Conservation (phyloP, 192 early-diverging fungal genomes). For the Backusella circina region DNA sequence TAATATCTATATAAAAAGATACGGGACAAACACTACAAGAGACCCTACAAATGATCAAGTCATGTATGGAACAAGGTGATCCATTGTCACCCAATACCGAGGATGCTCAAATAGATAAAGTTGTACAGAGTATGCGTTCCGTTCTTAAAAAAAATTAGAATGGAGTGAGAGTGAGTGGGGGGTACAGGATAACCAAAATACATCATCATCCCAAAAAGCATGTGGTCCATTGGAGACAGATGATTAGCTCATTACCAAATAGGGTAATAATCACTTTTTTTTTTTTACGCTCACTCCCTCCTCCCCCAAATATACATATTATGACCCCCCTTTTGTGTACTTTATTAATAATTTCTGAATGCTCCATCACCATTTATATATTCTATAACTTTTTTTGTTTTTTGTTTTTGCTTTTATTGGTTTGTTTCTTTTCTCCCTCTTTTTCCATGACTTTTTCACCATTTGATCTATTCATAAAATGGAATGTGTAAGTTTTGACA, state of each 20-base stretch:
- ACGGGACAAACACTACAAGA: conserved; percentile 45
- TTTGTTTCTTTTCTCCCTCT: background rate
- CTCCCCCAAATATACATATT: background rate
- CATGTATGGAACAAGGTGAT: conserved; percentile 3
- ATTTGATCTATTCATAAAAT: conserved; percentile 1
- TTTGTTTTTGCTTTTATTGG: background rate
- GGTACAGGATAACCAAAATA: background rate
- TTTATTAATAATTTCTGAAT: background rate
- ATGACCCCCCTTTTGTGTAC: conserved; percentile 1
- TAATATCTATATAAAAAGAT: conserved; percentile 18
- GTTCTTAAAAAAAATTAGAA: background rate
- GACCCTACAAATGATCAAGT: conserved; percentile 28
- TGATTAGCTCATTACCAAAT: background rate
- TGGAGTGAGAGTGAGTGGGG: background rate
- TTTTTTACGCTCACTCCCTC: background rate
- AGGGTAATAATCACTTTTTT: background rate
- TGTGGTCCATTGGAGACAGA: background rate
- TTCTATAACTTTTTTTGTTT: background rate
- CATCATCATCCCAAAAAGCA: background rate
- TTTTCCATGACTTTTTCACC: background rate
- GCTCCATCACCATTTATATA: conserved; percentile 10
- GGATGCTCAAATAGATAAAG: conserved; percentile 12
- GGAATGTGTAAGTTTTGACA: background rate
- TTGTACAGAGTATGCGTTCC: conserved; percentile 10
- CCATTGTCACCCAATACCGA: background rate